Evolutionary conservation across 345 rosid species (phyloP).

Genomic region (Hibiscus tridactylites): DNA sequence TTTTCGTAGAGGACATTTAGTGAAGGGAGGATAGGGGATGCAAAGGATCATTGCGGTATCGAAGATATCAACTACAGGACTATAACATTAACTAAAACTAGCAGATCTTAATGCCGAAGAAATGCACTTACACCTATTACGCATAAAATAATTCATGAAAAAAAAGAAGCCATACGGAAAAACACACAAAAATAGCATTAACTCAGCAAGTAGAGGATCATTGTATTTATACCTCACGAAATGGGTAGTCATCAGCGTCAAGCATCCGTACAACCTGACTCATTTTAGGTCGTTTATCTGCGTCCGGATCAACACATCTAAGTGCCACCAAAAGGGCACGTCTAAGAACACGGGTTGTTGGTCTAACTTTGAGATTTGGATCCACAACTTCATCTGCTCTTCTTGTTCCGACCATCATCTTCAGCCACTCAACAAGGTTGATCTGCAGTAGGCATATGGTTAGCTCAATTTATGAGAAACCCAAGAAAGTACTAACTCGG

Average conservation of each 20-base stretch:
- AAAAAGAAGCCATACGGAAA: background rate
- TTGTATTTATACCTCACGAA: slow-evolving; percentile 51
- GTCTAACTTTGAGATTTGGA: slow-evolving; percentile 65
- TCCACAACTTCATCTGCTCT: slow-evolving; percentile 93
- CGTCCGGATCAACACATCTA: slow-evolving; percentile 84
- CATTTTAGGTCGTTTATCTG: slow-evolving; percentile 88
- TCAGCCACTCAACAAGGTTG: slow-evolving; percentile 95
- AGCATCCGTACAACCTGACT: slow-evolving; percentile 83
- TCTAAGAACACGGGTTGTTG: slow-evolving; percentile 61
- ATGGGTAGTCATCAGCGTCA: slow-evolving; percentile 76
- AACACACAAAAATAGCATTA: background rate
- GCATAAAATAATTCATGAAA: background rate
- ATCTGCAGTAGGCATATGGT: slow-evolving; percentile 37
- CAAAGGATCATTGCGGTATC: background rate
- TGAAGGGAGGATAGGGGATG: slow-evolving; percentile 1
- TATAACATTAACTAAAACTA: background rate
- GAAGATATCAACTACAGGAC: background rate
- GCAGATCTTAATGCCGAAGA: background rate
- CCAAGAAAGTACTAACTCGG: background rate
- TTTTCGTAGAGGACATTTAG: background rate
- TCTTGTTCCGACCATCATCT: slow-evolving; percentile 91
- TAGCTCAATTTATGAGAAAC: background rate
- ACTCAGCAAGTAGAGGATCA: background rate
- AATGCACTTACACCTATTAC: background rate
- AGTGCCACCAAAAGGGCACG: slow-evolving; percentile 76